Evolutionary conservation across 345 rosid species (phyloP).

Genomic region (Aquilaria sinensis): DNA sequence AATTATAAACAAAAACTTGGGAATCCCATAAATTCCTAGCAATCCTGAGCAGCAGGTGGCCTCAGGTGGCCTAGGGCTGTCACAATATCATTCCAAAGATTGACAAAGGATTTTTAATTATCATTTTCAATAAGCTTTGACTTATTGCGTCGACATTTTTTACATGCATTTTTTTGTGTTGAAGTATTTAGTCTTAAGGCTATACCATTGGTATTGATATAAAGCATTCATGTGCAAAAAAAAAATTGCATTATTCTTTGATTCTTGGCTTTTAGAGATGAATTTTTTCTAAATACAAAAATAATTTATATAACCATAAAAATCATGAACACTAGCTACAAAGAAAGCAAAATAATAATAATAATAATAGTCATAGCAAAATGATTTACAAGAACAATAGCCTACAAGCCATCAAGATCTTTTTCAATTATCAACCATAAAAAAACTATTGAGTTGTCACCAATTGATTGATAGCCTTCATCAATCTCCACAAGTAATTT

Average conservation of each 20-base stretch:
- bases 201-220: background rate
- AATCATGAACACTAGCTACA: too few species aligned
- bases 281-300: background rate
- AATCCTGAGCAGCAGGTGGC: too few species aligned
- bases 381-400: background rate
- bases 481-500: background rate
- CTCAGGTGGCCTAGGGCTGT: too few species aligned
- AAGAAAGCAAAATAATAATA: background rate
- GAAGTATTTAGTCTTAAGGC: background rate
- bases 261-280: background rate
- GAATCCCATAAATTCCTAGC: too few species aligned
- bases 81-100: too few species aligned
- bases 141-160: background rate
- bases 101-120: too few species aligned
- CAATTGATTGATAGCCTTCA: background rate
- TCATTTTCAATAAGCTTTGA: too few species aligned
- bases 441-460: background rate
- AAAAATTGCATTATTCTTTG: background rate
- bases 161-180: background rate
- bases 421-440: background rate
- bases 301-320: background rate
- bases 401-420: background rate
- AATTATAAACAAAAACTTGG: too few species aligned
- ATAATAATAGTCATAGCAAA: background rate
- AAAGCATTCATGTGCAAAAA: background rate